Evolutionary conservation across 192 early-diverging fungal species (phyloP).

Genomic region (Allomyces javanicus): DNA sequence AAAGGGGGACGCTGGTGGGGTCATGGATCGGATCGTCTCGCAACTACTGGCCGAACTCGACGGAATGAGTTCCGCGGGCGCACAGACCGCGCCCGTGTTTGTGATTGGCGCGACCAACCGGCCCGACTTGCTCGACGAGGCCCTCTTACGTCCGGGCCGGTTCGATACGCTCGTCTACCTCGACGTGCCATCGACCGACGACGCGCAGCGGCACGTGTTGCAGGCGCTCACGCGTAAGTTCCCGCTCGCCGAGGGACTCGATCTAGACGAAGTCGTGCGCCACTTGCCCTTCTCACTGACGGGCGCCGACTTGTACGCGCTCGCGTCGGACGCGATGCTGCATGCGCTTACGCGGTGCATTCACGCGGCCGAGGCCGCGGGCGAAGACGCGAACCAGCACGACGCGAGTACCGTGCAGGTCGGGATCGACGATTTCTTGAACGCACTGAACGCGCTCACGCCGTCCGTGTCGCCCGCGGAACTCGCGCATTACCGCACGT

Average conservation of each 20-base stretch:
- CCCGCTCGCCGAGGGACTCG: slow-evolving; percentile 56
- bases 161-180: slow-evolving; percentile 96
- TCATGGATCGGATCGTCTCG: slow-evolving; percentile 97
- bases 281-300: slow-evolving; percentile 81
- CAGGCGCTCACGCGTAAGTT: slow-evolving; percentile 92
- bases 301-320: slow-evolving; percentile 95
- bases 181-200: slow-evolving; percentile 80
- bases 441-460: slow-evolving; percentile 61
- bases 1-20: slow-evolving; percentile 94
- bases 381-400: slow-evolving; percentile 6
- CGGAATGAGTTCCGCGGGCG: slow-evolving; percentile 49
- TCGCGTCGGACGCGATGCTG: slow-evolving; percentile 91
- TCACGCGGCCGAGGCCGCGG: slow-evolving; percentile 34
- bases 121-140: slow-evolving; percentile 87
- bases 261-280: slow-evolving; percentile 55
- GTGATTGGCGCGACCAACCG: slow-evolving; percentile 97
- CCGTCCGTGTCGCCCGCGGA: slow-evolving; percentile 78
- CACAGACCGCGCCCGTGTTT: slow-evolving; percentile 51
- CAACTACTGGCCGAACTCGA: slow-evolving; percentile 94
- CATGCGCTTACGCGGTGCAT: slow-evolving; percentile 89
- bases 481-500: slow-evolving; percentile 59
- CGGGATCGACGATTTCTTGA: slow-evolving; percentile 56
- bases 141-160: slow-evolving; percentile 79
- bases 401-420: slow-evolving; percentile 67
- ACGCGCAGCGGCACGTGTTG: slow-evolving; percentile 68